These are phyloP conservation scores for Fraxinus albicans DNA, from an alignment of 305 asterid genomes.

Conservation along the genomic window DNA sequence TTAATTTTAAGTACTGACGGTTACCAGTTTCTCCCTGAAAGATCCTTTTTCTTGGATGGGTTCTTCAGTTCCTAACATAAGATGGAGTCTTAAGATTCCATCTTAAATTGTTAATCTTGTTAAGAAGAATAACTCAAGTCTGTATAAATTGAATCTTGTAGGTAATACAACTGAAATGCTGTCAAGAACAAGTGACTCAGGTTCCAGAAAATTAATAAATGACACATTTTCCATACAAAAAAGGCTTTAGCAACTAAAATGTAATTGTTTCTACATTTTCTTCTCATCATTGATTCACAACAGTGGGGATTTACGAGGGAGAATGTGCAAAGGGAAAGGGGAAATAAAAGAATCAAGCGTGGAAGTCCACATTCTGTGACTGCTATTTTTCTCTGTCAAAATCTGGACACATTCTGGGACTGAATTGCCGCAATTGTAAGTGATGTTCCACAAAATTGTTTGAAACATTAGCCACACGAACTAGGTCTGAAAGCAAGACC, in stretches of 20 bases:
- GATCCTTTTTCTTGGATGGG: background rate
- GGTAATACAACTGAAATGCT: background rate
- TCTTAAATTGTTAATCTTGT: background rate
- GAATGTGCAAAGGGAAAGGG: constrained; percentile 6
- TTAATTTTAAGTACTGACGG: background rate
- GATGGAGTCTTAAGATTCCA: background rate
- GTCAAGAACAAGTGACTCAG: background rate
- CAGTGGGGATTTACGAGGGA: background rate
- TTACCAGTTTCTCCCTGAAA: background rate
- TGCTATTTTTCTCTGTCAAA: constrained; percentile 1
- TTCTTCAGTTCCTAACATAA: background rate
- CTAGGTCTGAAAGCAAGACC: constrained; percentile 20
- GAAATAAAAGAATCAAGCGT: constrained; percentile 17
- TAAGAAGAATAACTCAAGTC: background rate
- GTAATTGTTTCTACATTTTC: background rate
- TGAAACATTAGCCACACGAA: constrained; percentile 23
- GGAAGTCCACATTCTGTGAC: constrained; percentile 15
- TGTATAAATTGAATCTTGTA: background rate
- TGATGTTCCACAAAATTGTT: constrained; percentile 33
- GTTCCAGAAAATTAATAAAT: background rate
- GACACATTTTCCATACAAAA: background rate
- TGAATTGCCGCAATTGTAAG: constrained; percentile 18
- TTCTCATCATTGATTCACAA: constrained; percentile 6
- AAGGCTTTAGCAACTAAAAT: background rate
- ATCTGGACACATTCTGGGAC: constrained; percentile 28